Base-by-base conservation (phyloP, 306 rosid genomes). In the Inga oerstediana region DNA sequence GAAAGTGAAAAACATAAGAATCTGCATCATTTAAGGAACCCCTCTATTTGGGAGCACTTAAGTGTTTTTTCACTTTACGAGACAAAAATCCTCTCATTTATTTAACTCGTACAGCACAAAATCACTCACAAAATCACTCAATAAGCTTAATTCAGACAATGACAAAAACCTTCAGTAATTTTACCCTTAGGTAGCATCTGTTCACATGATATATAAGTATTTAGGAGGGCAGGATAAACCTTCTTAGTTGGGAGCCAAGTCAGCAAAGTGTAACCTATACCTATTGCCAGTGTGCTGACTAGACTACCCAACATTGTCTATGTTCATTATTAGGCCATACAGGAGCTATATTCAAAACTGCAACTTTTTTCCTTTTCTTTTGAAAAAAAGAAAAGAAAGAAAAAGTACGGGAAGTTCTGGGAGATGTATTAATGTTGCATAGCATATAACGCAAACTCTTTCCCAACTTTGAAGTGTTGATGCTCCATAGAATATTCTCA, bases 1-100 rank as follows among this genome's bases (percentile, higher is more conserved):
- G 30, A 43, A 85, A 44, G 80, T 15, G 17, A 64, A 64, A 75
- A 68, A 58, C 19, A 54, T 24, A 39, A 52, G 37, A 68, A 46
- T 44, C 15, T 45, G 37, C 56, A 0, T 8, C 74, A 15, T 71
- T 59, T 66, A 74, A 70, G 68, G 80, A 76, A 17, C 9, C 19
- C 19, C 56, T 52, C 20, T 16, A 17, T 16, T 52, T 7, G 59
- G 20, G 20, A 14, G 8, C 59, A 52, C 8, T 17, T 51, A 52
- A 69, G 19, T 48, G 54, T 13, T 48, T 48, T 48, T 48, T 3
- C 15, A 15, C 54, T 48, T 14, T 48, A 48, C 6, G 4, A 48
- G 54, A 48, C 9, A 11, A 13, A 48, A 13, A 4, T 1, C 54
- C 17, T 39, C 4, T 48, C 17, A 48, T 4, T 48, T 48, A 48